Conservation (phyloP, 176 grass and related monocot species). For the Zoysia japonica region DNA sequence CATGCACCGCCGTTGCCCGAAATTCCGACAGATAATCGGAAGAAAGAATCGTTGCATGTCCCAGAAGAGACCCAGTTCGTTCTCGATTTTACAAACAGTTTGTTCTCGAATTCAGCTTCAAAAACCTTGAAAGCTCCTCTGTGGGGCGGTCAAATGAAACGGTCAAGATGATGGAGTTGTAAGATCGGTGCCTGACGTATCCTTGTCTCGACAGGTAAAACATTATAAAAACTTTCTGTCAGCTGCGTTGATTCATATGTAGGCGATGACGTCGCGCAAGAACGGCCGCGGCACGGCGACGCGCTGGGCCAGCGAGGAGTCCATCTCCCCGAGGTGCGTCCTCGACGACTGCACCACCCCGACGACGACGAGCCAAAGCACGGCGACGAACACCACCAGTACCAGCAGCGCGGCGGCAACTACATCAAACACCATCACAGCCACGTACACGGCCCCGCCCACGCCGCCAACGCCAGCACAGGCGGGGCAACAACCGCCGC, state of each 20-base stretch:
- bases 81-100: too few relatives aligned
- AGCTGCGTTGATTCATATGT: too few relatives aligned
- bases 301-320: constrained; percentile 18
- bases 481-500: neutral
- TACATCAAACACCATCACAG: too few relatives aligned
- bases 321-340: constrained; percentile 40
- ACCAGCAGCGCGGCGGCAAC: neutral
- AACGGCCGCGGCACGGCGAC: neutral
- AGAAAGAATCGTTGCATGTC: neutral
- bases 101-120: neutral
- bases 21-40: neutral
- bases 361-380: neutral
- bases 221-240: too few relatives aligned
- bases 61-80: too few relatives aligned
- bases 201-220: neutral
- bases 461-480: too few relatives aligned
- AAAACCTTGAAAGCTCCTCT: neutral
- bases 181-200: neutral
- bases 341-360: neutral
- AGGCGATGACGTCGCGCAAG: neutral
- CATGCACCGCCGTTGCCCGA: neutral
- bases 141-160: neutral
- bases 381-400: neutral
- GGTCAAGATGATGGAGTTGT: neutral
- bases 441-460: neutral